Base-by-base conservation (phyloP, 148 eudicot genomes). In the Cornus suecica region DNA sequence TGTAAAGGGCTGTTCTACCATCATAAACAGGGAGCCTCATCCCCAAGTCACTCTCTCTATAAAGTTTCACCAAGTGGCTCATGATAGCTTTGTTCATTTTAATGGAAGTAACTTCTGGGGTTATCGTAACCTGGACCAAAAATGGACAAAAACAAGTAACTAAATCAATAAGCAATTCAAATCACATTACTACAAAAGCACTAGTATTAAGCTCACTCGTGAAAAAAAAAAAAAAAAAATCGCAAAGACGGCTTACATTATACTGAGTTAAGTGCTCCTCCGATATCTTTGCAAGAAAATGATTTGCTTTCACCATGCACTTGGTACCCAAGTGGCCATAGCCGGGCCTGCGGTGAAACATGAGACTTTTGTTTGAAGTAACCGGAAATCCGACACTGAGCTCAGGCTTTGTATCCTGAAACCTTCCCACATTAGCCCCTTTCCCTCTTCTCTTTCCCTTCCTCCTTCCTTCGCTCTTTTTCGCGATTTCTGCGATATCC, bases 231-330 rank as follows among this genome's bases (percentile, higher is more conserved):
- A 23, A 62, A 68, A 26, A 56, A 48, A 48, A 37, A 37, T 37
- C 54, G 15, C 20, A 37, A 3, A 13, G 20, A 13, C 18, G 15
- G 78, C 93, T 84, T 87, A 90, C 93, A 79, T 73, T 83, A 71
- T 90, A 90, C 30, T 90, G 93, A 70, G 82, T 79, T 32, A 90
- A 84, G 76, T 90, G 88, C 68, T 83, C 80, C 79, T 73, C 72
- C 4, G 91, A 80, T 65, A 90, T 75, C 76, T 86, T 82, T 51
- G 89, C 87, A 34, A 90, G 84, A 80, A 90, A 90, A 76, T 87
- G 86, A 74, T 90, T 90, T 8, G 93, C 93, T 79, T 88, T 90
- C 56, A 90, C 91, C 66, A 90, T 60, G 69, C 91, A 87, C 73
- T 86, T 86, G 51, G 85, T 86, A 26, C 93, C 93, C 75, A 86